Conservation (phyloP, 352 stramenopile genomes). For the Pythium scleroteichum region DNA sequence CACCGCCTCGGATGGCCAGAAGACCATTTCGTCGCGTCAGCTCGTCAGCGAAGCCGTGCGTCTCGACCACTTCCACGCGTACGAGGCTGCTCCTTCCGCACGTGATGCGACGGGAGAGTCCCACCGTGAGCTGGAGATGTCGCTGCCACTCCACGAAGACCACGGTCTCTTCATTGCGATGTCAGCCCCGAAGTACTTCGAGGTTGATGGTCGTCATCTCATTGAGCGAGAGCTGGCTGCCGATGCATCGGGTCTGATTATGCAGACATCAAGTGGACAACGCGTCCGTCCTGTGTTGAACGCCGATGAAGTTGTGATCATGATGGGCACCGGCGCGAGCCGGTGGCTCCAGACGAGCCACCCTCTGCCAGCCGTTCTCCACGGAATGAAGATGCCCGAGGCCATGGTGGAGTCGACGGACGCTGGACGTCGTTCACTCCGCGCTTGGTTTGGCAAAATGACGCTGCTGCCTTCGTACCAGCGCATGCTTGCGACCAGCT, state of each 20-base stretch:
- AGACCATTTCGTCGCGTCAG: neutral
- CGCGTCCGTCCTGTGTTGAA: constrained; percentile 45
- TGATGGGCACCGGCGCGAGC: constrained; percentile 10
- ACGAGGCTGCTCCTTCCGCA: too few species aligned
- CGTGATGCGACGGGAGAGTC: too few species aligned
- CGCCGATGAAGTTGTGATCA: constrained; percentile 15
- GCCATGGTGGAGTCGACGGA: constrained; percentile 11
- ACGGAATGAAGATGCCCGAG: constrained; percentile 59
- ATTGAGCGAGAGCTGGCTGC: constrained; percentile 22
- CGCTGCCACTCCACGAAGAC: too few species aligned
- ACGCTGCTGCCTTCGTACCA: constrained; percentile 46
- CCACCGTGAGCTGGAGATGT: too few species aligned
- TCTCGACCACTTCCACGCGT: too few species aligned
- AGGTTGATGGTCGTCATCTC: too few species aligned
- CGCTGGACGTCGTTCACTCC: constrained; percentile 30
- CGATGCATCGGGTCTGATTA: constrained; percentile 16
- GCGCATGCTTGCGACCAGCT: constrained; percentile 31
- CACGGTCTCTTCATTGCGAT: too few species aligned
- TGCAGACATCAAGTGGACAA: neutral
- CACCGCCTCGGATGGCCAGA: constrained; percentile 33
- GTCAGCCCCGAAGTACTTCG: too few species aligned
- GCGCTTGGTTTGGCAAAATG: constrained; percentile 63
- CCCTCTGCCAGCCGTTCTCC: constrained; percentile 44
- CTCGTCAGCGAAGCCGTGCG: neutral
- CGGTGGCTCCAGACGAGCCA: constrained; percentile 34